phyloP scores from a whole-genome alignment of 2,329 filamentous ascomycete genomes.

The Dothistroma septosporum region DNA sequence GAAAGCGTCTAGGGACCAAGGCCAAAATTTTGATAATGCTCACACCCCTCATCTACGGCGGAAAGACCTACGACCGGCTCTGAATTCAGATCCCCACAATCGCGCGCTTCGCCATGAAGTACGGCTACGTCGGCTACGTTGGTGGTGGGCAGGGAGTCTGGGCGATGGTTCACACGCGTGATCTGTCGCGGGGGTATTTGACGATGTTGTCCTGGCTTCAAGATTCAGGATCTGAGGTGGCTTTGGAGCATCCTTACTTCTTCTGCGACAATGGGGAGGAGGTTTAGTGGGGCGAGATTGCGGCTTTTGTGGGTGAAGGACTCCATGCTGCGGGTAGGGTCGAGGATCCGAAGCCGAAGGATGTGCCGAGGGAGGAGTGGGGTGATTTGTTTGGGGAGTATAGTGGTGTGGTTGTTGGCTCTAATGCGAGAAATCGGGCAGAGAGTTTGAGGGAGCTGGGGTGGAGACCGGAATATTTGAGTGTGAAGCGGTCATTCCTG shows the following conservation, averaged over 20 bases:
- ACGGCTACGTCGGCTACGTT: constrained; percentile 44
- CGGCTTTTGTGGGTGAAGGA: constrained; percentile 34
- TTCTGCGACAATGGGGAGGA: constrained; percentile 45
- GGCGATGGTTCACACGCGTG: constrained; percentile 44
- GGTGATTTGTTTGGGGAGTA: constrained; percentile 30
- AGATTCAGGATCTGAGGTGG: constrained; percentile 25
- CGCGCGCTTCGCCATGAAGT: constrained; percentile 46
- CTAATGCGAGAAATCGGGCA: constrained; percentile 37
- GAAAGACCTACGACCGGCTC: constrained; percentile 38
- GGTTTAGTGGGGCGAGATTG: constrained; percentile 39
- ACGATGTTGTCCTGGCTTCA: constrained; percentile 43
- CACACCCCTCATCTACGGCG: constrained; percentile 45
- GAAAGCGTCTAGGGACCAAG: constrained; percentile 34
- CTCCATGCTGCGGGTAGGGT: constrained; percentile 36
- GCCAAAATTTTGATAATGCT: constrained; percentile 47
- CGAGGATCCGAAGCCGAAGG: constrained; percentile 31
- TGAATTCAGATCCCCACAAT: constrained; percentile 47
- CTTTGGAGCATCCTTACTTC: constrained; percentile 44
- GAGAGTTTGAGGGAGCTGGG: constrained; percentile 40
- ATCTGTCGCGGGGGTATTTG: constrained; percentile 43
- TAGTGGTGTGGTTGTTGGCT: constrained; percentile 35
- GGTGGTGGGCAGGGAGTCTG: constrained; percentile 41
- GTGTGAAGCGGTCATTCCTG: constrained; percentile 33
- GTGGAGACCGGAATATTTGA: constrained; percentile 42
- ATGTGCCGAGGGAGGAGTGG: constrained; percentile 35